Evolutionary conservation across 257 asterid species (phyloP), one percentile per base, ranked within the genome.

Genomic region (Phtheirospermum japonicum): DNA sequence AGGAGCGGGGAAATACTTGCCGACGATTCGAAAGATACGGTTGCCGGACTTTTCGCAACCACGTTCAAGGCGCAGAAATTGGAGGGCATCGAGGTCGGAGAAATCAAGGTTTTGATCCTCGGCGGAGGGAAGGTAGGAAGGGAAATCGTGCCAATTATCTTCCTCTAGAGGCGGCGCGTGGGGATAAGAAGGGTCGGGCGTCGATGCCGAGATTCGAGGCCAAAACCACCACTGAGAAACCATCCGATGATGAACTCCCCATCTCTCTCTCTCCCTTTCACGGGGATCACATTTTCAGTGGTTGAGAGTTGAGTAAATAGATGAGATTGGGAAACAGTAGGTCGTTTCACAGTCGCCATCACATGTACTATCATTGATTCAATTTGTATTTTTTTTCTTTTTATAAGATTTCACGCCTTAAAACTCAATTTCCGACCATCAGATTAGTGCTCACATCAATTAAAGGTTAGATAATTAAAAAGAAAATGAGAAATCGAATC

Each of bases 201-300:
- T 92, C 95, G 42, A 89, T 32, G 48, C 98, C 95, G 6, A 89
- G 86, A 79, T 92, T 97, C 74, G 98, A 86, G 17, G 97, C 98
- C 71, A 92, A 65, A 4, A 89, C 98, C 75, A 92, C 33, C 66
- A 92, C 97, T 11, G 98, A 84, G 75, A 92, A 88, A n/a, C 83
- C 83, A 0, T 83, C 89, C 54, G 88, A 40, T 4, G 86, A 20
- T 42, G 92, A 63, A 76, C 73, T 72, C 45, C 75, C 82, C 85
- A 73, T 40, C 9, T 43, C 71, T 48, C 71, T 40, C 61, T 43
- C 66, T 36, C n/a, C n/a, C n/a, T n/a, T n/a, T n/a, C n/a, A n/a
- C n/a, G n/a, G n/a, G n/a, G n/a, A n/a, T n/a, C n/a, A n/a, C n/a
- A n/a, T n/a, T n/a, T n/a, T n/a, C n/a, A n/a, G n/a, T n/a, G n/a